Base-by-base conservation (phyloP, 2,329 filamentous ascomycete genomes). In the Anisogramma anomala region DNA sequence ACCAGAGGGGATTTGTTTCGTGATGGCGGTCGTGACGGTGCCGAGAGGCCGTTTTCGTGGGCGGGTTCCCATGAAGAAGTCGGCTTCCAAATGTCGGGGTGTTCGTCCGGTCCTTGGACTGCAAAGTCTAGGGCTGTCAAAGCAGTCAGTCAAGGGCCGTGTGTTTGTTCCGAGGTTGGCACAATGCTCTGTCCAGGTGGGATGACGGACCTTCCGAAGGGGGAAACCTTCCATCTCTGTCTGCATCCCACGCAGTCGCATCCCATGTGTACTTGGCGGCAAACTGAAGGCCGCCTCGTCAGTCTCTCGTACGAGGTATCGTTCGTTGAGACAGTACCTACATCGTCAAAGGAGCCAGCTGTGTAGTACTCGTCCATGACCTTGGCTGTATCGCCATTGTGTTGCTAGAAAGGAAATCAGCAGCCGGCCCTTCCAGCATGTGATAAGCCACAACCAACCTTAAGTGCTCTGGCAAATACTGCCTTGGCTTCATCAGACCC, bases 11-110 rank as follows among this genome's bases (percentile, higher is more conserved):
- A 79, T 51, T 65, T 66, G 48, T 69, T 69, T 56, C 75, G 63
- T 17, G 77, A 80, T 1, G 77, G 77, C n/a, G 77, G 77, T 42
- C 76, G 66, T 14, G 77, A 78, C 0, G 73, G 72, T 4, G 71
- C 68, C 20, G 61, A 62, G 43, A 67, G 66, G 33, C 55, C 17
- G 25, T 27, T 23, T 20, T 8, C 23, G 18, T 37, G 33, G 17
- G 7, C 14, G 27, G 11, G 14, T 15, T 25, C 34, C 45, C 45
- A 47, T 4, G 31, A 14, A 10, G 31, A 15, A 13, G 37, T n/a
- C n/a, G n/a, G n/a, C n/a, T n/a, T n/a, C n/a, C n/a, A n/a, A n/a
- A n/a, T n/a, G n/a, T n/a, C 11, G 3, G 40, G 37, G 15, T 36
- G 31, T 14, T 47, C 37, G 19, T 47, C 45, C 6, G 45, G 41